Evolutionary conservation across 2,329 filamentous ascomycete species (phyloP), one percentile per base, ranked within the genome.

Genomic region (Drechslera avenae): DNA sequence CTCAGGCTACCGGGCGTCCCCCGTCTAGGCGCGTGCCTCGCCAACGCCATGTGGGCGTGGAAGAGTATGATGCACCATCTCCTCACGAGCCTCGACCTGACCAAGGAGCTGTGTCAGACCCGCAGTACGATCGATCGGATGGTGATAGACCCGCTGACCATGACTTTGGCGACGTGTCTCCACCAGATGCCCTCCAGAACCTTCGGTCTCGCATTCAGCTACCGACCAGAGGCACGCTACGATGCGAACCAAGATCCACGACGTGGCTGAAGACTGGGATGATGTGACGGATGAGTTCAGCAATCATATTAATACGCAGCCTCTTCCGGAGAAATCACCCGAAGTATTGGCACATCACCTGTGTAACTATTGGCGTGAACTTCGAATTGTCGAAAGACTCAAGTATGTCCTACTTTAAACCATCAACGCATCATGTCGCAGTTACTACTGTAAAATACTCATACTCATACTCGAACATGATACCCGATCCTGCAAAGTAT

Each of bases 161-260:
- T n/a, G 31, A 47, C 13, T 14, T 57, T 23, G n/a, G 50, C 9
- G 14, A 52, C 31, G 10, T 43, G 8, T 18, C 49, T 9, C 50
- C 52, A 18, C 48, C 56, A 28, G 14, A 36, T 16, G 47, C 56
- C 13, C 50, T 59, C 16, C 32, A 43, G 39, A 35, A 21, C 7
- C 21, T 56, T 16, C 34, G 50, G 31, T 54, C 34, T 21, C 44
- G 56, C 23, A 47, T 52, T 9, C 50, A 44, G 21, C 35, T 50
- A 30, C 46, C 56, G 19, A 39, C 39, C 7, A 54, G 41, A 23
- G 14, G n/a, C 7, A 52, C 4, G 18, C 34, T 54, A 26, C 43
- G 35, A n/a, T 10, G 41, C 43, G n/a, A 34, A 30, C 28, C 7
- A 26, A 23, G 31, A n/a, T 3, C 19, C 41, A 23, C 18, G 17